Base-by-base conservation (phyloP, 106 monocot genomes). In the Allium fistulosum region DNA sequence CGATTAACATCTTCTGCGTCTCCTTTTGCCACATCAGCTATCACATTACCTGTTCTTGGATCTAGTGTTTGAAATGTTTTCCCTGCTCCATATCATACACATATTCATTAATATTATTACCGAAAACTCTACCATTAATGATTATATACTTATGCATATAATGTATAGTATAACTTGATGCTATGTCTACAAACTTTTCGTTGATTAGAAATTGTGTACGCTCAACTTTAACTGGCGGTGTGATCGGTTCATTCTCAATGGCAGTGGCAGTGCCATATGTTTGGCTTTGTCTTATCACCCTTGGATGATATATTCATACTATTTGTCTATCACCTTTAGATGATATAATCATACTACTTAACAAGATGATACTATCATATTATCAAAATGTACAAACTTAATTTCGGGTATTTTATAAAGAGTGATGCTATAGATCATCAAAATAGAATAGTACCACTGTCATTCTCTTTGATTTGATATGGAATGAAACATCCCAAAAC, bases 11-110 rank as follows among this genome's bases (percentile, higher is more conserved):
- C 94, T 72, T 88, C 90, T 0, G 56, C 71, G 72, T 95, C 91
- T 8, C 90, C 94, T 75, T 95, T 90, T 8, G 94, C 76, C 26
- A 95, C 94, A 75, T 95, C 80, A 6, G 90, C 79, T 67, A 95
- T 91, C 64, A 91, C 85, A 60, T 95, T 85, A 8, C 90, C 94
- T 0, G 90, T 85, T 55, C 91, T 83, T 11, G 94, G 94, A 77
- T 95, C 94, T 14, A 85, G 76, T 15, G 94, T 95, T 18, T 87
- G 94, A 59, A 95, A 95, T 7, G 90, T 95, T 71, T 65, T 90
- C 12, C 94, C 94, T 94, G 80, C 11, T 4, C 16, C 37, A 9
- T 22, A 22, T 22, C 22, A 22, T 22, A 1, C 22, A 22, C 22
- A 22, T 22, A 7, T 17, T 2, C 65, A 22, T 22, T 22, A 22